A percentile compares a stretch with the other conserved stretches of the same genome.
Evolutionary conservation across 2,329 filamentous ascomycete species (phyloP).

Genomic region (Arachnopeziza araneosa): DNA sequence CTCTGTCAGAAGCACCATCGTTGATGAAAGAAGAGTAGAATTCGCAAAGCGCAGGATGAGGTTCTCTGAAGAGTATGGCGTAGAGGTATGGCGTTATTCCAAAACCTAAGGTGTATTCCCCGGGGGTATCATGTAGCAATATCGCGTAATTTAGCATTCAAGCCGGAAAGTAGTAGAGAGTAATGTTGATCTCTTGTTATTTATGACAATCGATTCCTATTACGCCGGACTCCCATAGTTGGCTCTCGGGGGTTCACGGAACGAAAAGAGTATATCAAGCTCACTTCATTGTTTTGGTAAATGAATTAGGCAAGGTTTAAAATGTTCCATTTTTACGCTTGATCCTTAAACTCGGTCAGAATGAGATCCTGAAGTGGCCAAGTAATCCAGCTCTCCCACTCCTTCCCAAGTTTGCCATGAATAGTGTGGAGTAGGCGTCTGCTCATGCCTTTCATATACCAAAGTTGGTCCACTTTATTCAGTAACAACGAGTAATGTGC

Average conservation of each 20-base stretch:
- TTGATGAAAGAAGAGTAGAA: neutral
- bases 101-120: too few species aligned
- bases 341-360: conserved; percentile 5
- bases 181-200: too few species aligned
- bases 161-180: too few species aligned
- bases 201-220: too few species aligned
- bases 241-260: too few species aligned
- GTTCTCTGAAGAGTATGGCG: neutral
- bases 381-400: conserved; percentile 16
- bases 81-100: neutral
- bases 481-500: conserved; percentile 34
- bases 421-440: conserved; percentile 32
- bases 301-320: neutral
- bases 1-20: neutral
- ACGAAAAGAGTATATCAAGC: neutral
- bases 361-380: conserved; percentile 17
- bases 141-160: neutral
- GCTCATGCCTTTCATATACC: conserved; percentile 32
- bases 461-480: conserved; percentile 26
- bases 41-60: neutral
- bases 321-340: neutral
- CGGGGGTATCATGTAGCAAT: too few species aligned
- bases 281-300: neutral
- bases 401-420: conserved; percentile 6
- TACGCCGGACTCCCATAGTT: too few species aligned